Evolutionary conservation across 768 basidiomycete genomes (phyloP).

Genomic region (Megacollybia marginata): DNA sequence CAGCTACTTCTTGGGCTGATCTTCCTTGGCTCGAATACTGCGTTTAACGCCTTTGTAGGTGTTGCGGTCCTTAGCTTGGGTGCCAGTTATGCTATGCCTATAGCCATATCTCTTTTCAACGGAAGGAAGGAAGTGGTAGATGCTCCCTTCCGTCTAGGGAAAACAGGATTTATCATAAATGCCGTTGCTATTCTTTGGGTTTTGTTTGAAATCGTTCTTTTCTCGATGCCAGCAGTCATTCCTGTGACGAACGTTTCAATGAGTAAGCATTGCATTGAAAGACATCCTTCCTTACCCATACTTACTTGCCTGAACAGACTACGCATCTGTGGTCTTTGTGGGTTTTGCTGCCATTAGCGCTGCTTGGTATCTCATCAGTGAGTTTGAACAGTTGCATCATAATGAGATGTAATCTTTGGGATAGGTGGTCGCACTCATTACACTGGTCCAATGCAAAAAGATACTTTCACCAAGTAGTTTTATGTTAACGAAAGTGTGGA

Average conservation of each 20-base stretch:
- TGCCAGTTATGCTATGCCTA: constrained; percentile 56
- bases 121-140: constrained; percentile 35
- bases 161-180: constrained; percentile 39
- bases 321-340: constrained; percentile 60
- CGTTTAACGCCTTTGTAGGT: constrained; percentile 63
- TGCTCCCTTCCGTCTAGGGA: constrained; percentile 46
- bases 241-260: constrained; percentile 46
- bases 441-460: too few species aligned
- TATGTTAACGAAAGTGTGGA: too few species aligned
- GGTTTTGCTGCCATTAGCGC: constrained; percentile 53
- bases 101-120: constrained; percentile 42
- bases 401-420: too few species aligned
- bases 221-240: constrained; percentile 60
- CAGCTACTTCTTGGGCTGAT: constrained; percentile 57
- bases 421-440: too few species aligned
- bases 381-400: constrained; percentile 20
- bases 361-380: constrained; percentile 54
- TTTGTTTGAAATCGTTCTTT: constrained; percentile 53
- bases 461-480: too few species aligned
- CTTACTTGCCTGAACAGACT: constrained; percentile 37
- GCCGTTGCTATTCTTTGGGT: constrained; percentile 51
- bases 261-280: constrained; percentile 22
- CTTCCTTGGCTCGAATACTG: constrained; percentile 53
- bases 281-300: constrained; percentile 1
- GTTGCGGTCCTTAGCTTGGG: constrained; percentile 62